phyloP scores from a whole-genome alignment of 805 yeast species.

The Metschnikowia rubicola region DNA sequence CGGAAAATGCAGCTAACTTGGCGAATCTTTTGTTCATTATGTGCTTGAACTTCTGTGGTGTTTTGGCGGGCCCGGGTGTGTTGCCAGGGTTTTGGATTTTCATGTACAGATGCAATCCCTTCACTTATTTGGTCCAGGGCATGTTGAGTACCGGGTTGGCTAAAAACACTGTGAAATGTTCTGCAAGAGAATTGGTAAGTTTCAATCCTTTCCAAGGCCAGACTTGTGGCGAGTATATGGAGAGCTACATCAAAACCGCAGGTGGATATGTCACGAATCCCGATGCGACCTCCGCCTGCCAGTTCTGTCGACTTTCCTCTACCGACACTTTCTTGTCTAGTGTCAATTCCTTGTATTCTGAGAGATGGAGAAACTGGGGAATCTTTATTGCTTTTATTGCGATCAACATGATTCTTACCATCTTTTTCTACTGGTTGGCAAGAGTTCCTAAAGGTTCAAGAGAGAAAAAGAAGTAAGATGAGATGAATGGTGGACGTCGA shows the following conservation, averaged over 20 bases:
- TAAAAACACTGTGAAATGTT: constrained; percentile 47
- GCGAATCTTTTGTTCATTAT: constrained; percentile 23
- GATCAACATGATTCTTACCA: constrained; percentile 31
- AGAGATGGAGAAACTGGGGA: constrained; percentile 69
- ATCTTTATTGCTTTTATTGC: constrained; percentile 48
- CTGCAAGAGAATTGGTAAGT: constrained; percentile 24
- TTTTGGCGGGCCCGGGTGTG: constrained; percentile 49
- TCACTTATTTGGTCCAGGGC: constrained; percentile 52
- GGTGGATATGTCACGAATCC: constrained; percentile 61
- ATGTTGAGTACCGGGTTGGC: constrained; percentile 43
- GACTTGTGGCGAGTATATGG: constrained; percentile 61
- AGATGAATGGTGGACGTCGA: too few species aligned
- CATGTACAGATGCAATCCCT: constrained; percentile 73
- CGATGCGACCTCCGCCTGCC: constrained; percentile 52
- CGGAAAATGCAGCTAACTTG: constrained; percentile 26
- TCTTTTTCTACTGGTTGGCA: constrained; percentile 53
- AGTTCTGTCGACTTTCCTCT: constrained; percentile 52
- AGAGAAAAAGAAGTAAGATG: constrained; percentile 26
- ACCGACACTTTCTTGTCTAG: constrained; percentile 59
- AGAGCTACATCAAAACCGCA: constrained; percentile 33
- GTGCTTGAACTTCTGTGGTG: constrained; percentile 71
- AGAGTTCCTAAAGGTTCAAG: constrained; percentile 69
- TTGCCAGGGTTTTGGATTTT: constrained; percentile 86
- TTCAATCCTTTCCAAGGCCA: constrained; percentile 48
- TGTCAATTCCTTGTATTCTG: constrained; percentile 40